Evolutionary conservation across 192 early-diverging fungal genomes (phyloP).

Genomic region (Entophlyctis helioformis): DNA sequence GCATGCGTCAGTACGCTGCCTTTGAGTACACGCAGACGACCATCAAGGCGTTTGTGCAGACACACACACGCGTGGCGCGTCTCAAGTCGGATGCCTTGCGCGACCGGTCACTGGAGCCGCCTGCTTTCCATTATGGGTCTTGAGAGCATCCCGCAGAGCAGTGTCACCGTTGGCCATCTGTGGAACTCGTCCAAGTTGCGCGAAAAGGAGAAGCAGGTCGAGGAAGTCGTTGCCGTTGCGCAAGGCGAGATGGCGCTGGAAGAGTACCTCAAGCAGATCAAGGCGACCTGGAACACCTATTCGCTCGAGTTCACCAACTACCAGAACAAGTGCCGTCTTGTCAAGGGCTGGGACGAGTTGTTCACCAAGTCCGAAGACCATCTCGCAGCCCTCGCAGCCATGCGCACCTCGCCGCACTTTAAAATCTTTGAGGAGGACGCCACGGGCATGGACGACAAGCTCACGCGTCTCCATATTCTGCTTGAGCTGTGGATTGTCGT

Average conservation of each 20-base stretch:
- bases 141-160: no score
- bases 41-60: constrained; percentile 65
- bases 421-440: constrained; percentile 99
- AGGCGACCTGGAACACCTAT: constrained; percentile 88
- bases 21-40: constrained; percentile 88
- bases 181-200: constrained; percentile 90
- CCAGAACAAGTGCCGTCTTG: constrained; percentile 94
- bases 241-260: constrained; percentile 99
- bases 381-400: constrained; percentile 85
- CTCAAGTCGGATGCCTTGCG: constrained; percentile 94
- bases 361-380: constrained; percentile 95
- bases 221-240: constrained; percentile 82
- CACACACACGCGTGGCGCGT: constrained; percentile 68
- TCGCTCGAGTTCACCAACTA: constrained; percentile 90
- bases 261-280: constrained; percentile 87
- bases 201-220: constrained; percentile 73
- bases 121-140: no score
- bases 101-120: constrained; percentile 94
- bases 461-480: constrained; percentile 88
- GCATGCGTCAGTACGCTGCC: constrained; percentile 94
- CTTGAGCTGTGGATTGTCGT: constrained; percentile 99
- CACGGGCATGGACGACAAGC: constrained; percentile 84
- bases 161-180: constrained; percentile 88
- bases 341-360: constrained; percentile 96
- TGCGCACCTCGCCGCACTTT: constrained; percentile 96